Conservation (phyloP, 345 rosid genomes). For the Hevea brasiliensis region DNA sequence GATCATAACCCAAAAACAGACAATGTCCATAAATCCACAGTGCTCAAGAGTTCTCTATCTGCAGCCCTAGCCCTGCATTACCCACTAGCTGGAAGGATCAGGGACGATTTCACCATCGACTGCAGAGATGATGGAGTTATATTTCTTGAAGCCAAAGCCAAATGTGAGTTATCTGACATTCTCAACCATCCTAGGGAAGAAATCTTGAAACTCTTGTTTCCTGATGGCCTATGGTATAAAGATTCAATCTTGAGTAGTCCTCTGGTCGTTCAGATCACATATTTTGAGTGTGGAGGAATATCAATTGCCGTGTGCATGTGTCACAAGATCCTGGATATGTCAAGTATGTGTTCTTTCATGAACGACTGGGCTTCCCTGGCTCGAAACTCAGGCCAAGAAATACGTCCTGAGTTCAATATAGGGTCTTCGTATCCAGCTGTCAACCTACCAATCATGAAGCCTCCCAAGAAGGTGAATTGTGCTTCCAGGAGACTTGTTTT, state of each 20-base stretch:
- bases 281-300: background rate
- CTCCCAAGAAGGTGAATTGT: background rate
- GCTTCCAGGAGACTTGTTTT: background rate
- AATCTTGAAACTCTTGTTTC: background rate
- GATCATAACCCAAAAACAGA: too few relatives aligned
- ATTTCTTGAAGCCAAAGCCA: background rate
- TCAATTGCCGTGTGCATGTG: background rate
- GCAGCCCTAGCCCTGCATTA: background rate
- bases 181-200: background rate
- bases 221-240: background rate
- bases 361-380: background rate
- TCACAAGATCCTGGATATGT: background rate
- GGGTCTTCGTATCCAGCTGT: background rate
- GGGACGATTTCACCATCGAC: background rate
- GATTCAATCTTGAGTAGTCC: background rate
- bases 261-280: background rate
- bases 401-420: background rate
- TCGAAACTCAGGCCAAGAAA: background rate
- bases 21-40: background rate
- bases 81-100: background rate
- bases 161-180: background rate
- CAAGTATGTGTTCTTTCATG: background rate
- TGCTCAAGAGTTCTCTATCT: slow-evolving; percentile 4
- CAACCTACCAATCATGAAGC: background rate
- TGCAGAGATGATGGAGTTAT: background rate